phyloP scores from a whole-genome alignment of 306 rosid species.

The Prunus davidiana region DNA sequence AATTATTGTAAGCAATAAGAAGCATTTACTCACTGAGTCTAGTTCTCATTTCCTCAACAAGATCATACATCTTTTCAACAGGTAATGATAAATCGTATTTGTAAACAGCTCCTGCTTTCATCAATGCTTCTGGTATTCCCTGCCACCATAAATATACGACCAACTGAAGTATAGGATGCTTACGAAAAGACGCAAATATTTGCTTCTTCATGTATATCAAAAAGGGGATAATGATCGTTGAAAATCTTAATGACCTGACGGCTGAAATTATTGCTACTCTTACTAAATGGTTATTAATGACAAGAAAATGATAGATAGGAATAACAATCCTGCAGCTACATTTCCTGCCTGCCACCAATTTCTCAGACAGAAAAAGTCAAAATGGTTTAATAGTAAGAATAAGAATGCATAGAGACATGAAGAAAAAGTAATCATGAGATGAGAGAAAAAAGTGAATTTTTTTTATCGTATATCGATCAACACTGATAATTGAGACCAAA shows the following conservation, averaged over 20 bases:
- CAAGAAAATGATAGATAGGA: background rate
- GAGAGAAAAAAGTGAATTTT: no score
- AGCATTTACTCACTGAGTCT: slow-evolving; percentile 57
- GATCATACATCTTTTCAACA: slow-evolving; percentile 64
- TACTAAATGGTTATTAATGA: background rate
- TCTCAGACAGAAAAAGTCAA: no score
- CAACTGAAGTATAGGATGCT: background rate
- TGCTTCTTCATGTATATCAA: background rate
- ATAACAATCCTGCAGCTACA: no score
- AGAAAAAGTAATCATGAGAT: no score
- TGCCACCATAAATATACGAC: slow-evolving; percentile 24
- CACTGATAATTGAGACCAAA: background rate
- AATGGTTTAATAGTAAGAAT: no score
- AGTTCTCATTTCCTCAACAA: slow-evolving; percentile 77
- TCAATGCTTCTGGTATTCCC: slow-evolving; percentile 88
- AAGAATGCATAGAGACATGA: no score
- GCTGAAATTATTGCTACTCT: background rate
- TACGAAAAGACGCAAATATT: background rate
- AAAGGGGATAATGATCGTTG: background rate
- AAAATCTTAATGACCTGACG: background rate
- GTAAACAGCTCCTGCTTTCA: slow-evolving; percentile 83
- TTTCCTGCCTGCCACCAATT: no score
- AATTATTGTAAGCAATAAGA: slow-evolving; percentile 4
- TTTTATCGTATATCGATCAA: background rate
- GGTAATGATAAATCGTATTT: slow-evolving; percentile 89